Conservation (phyloP, 345 rosid species). For the Aquilaria sinensis region DNA sequence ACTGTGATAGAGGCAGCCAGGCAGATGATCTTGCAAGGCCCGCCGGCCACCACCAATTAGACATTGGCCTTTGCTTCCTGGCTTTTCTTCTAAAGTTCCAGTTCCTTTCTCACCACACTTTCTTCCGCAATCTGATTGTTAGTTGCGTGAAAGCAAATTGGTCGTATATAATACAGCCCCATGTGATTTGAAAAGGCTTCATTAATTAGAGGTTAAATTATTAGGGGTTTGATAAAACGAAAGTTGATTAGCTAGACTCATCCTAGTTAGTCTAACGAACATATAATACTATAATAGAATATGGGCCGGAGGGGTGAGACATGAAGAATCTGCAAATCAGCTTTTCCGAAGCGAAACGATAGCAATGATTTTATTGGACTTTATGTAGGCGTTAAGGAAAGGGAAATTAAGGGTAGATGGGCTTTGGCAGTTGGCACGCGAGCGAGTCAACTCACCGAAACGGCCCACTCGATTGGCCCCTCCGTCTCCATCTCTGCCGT, state of each 20-base stretch:
- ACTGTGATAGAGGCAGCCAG: background rate
- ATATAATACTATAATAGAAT: background rate
- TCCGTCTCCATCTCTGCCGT: background rate
- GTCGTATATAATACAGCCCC: background rate
- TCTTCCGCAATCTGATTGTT: constrained; percentile 2
- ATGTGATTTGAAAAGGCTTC: background rate
- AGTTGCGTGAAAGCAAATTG: constrained; percentile 11
- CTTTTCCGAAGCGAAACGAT: constrained; percentile 16
- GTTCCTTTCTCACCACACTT: background rate
- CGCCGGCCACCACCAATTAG: too few species aligned
- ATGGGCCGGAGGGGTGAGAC: constrained; percentile 7
- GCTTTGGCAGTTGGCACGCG: background rate
- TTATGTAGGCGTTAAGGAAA: constrained; percentile 29
- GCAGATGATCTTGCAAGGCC: too few species aligned
- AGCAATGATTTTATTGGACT: constrained; percentile 6
- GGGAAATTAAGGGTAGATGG: background rate
- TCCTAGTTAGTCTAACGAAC: background rate
- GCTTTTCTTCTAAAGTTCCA: background rate
- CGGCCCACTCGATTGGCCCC: too few species aligned
- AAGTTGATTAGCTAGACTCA: too few species aligned
- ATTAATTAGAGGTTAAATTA: background rate
- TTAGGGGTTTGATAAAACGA: background rate
- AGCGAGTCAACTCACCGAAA: background rate
- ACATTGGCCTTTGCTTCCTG: constrained; percentile 9
- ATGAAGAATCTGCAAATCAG: constrained; percentile 25